These are phyloP conservation scores for Aspergillus baeticus DNA, from an alignment of 495 filamentous ascomycete genomes.

Conservation along the genomic window DNA sequence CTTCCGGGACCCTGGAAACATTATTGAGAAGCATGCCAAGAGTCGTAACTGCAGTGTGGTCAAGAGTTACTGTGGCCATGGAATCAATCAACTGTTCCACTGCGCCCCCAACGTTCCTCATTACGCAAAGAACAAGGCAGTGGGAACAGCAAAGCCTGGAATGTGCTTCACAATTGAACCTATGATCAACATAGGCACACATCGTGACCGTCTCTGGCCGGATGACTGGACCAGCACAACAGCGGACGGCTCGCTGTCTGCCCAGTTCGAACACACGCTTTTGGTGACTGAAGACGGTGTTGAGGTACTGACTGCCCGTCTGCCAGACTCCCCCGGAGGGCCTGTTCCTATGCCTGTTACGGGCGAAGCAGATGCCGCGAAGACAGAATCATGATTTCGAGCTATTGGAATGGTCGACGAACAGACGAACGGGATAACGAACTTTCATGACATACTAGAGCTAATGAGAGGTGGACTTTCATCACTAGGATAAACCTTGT, in stretches of 20 bases:
- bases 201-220: conserved; percentile 82
- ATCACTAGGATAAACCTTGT: not conserved
- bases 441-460: not conserved
- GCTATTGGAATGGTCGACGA: not conserved
- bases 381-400: conserved; percentile 10
- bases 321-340: conserved; percentile 80
- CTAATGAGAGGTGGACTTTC: not conserved
- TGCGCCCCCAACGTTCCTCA: conserved; percentile 82
- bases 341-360: conserved; percentile 63
- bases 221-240: conserved; percentile 90
- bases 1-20: conserved; percentile 79
- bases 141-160: conserved; percentile 79
- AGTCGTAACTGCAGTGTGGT: conserved; percentile 74
- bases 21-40: conserved; percentile 87
- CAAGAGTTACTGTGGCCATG: conserved; percentile 87
- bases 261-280: conserved; percentile 93
- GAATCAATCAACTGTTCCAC: conserved; percentile 84
- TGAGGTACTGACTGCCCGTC: conserved; percentile 86
- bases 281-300: conserved; percentile 92
- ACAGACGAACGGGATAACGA: conserved; percentile 11
- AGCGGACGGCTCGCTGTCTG: conserved; percentile 75
- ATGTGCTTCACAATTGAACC: conserved; percentile 96
- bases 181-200: conserved; percentile 82
- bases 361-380: conserved; percentile 8
- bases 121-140: conserved; percentile 88